These are phyloP conservation scores for Coemansia sp. DNA, from an alignment of 192 early-diverging fungal genomes.

Conservation along the genomic window DNA sequence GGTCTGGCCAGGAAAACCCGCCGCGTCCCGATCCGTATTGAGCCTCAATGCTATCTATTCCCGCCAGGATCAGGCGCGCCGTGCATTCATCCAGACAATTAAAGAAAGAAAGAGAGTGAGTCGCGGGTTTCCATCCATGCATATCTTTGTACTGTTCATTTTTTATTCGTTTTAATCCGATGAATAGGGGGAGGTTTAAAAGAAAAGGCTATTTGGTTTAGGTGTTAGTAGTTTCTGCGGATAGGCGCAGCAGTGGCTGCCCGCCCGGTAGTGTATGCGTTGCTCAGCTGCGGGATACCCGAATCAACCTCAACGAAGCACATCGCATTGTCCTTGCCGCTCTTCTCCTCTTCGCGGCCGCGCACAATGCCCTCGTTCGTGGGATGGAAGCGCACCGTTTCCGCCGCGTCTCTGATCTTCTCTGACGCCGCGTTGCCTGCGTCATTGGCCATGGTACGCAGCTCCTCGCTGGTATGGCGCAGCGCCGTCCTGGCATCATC, in stretches of 20 bases:
- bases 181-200: too few relatives aligned
- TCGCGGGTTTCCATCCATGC: too few relatives aligned
- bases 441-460: slow-evolving; percentile 31
- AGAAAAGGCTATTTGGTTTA: too few relatives aligned
- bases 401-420: slow-evolving; percentile 14
- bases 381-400: slow-evolving; percentile 15
- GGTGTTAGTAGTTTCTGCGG: slow-evolving; percentile 3
- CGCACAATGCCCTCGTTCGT: slow-evolving; percentile 28
- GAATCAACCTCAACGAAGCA: slow-evolving; percentile 43
- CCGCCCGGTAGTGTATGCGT: neutral
- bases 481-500: slow-evolving; percentile 38
- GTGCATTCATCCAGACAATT: too few relatives aligned
- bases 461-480: slow-evolving; percentile 24
- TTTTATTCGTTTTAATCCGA: too few relatives aligned
- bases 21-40: too few relatives aligned
- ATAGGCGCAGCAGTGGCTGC: neutral
- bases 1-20: too few relatives aligned
- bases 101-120: too few relatives aligned
- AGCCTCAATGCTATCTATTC: too few relatives aligned
- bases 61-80: too few relatives aligned
- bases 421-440: slow-evolving; percentile 20
- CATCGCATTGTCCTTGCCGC: slow-evolving; percentile 7
- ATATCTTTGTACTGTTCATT: too few relatives aligned
- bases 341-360: neutral
- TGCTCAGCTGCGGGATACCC: slow-evolving; percentile 40